phyloP scores from a whole-genome alignment of 2,329 filamentous ascomycete species.

The Botryotinia globosa region DNA sequence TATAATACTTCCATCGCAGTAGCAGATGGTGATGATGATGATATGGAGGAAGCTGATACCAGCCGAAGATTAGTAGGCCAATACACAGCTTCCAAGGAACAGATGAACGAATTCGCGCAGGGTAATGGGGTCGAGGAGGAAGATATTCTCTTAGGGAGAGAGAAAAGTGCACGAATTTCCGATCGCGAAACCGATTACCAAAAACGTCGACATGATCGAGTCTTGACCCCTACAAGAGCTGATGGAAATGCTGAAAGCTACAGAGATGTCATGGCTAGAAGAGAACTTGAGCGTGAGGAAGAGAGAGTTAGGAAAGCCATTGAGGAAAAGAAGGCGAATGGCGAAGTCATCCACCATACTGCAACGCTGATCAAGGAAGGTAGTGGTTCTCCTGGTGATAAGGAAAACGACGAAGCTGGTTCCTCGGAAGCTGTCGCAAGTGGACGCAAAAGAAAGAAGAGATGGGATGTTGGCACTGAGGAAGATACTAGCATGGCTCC shows the following conservation, averaged over 20 bases:
- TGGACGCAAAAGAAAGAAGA: constrained; percentile 82
- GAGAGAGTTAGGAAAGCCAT: constrained; percentile 79
- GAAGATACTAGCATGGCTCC: constrained; percentile 50
- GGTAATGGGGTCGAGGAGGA: constrained; percentile 87
- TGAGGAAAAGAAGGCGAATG: constrained; percentile 63
- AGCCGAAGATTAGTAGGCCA: constrained; percentile 83
- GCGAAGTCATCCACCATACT: constrained; percentile 60
- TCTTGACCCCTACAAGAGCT: constrained; percentile 78
- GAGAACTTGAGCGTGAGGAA: constrained; percentile 91
- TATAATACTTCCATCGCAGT: constrained; percentile 88
- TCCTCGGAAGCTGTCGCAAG: constrained; percentile 61
- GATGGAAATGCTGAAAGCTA: constrained; percentile 83
- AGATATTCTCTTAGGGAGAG: constrained; percentile 78
- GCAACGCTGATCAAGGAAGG: constrained; percentile 68
- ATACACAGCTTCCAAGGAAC: constrained; percentile 87
- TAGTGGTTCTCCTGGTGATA: constrained; percentile 50
- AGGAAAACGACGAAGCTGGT: constrained; percentile 70
- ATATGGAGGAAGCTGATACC: constrained; percentile 70
- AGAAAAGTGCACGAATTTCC: constrained; percentile 85
- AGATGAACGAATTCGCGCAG: constrained; percentile 90
- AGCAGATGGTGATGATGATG: constrained; percentile 73
- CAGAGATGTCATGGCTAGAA: constrained; percentile 83
- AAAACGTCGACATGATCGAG: constrained; percentile 87
- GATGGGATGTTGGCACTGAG: constrained; percentile 80
- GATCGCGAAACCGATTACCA: constrained; percentile 98